Conservation (phyloP, 352 stramenopile species). For the Globisporangium sylvaticum region DNA sequence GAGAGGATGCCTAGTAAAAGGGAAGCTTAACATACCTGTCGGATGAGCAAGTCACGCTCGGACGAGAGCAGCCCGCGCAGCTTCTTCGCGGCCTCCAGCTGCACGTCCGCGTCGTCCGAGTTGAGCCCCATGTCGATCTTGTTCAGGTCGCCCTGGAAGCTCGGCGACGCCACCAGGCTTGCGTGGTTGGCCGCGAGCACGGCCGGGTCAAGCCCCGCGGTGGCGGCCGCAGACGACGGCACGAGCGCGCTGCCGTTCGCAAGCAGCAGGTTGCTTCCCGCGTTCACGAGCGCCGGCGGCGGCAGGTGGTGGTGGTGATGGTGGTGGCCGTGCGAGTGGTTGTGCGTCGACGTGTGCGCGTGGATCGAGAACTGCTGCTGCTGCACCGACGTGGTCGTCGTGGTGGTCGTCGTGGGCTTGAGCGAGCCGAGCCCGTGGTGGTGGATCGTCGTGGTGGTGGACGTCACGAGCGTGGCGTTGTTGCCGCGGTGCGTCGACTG, state of each 20-base stretch:
- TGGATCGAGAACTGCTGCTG: constrained; percentile 49
- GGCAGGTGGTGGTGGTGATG: constrained; percentile 49
- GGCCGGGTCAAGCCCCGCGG: constrained; percentile 26
- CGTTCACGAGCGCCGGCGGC: constrained; percentile 12
- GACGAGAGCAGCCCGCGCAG: constrained; percentile 80
- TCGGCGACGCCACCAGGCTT: constrained; percentile 41
- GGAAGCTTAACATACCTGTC: constrained; percentile 43
- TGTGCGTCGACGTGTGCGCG: constrained; percentile 7
- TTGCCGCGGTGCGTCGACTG: constrained; percentile 67
- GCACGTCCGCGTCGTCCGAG: constrained; percentile 78
- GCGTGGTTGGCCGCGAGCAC: constrained; percentile 14
- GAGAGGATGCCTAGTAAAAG: neutral
- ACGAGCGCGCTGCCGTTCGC: constrained; percentile 37
- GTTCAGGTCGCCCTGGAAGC: constrained; percentile 77
- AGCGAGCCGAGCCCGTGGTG: constrained; percentile 35
- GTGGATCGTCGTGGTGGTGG: constrained; percentile 76
- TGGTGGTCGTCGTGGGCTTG: constrained; percentile 21
- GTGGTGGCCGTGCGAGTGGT: constrained; percentile 38
- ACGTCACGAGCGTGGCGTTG: constrained; percentile 72
- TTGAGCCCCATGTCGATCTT: constrained; percentile 79
- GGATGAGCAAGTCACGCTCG: constrained; percentile 81
- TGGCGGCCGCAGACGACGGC: constrained; percentile 6
- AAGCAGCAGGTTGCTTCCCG: constrained; percentile 23
- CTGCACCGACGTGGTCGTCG: constrained; percentile 24
- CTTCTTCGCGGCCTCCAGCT: constrained; percentile 85